These are phyloP conservation scores for Grigorovia humatica DNA, from an alignment of 805 yeast genomes.

Conservation along the genomic window DNA sequence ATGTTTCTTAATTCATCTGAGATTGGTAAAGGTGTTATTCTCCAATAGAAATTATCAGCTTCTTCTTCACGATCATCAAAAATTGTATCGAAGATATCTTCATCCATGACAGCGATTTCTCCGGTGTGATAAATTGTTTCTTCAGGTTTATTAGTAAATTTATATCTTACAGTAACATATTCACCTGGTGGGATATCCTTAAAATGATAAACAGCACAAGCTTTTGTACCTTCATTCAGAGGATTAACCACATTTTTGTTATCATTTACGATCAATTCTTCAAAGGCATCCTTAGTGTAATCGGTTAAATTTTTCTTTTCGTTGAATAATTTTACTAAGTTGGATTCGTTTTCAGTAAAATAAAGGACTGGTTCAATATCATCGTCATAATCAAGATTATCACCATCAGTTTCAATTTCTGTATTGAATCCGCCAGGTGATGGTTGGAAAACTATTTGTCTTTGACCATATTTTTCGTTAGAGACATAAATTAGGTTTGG, in stretches of 20 bases:
- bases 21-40: conserved; percentile 75
- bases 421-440: conserved; percentile 62
- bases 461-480: conserved; percentile 60
- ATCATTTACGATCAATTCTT: conserved; percentile 57
- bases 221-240: conserved; percentile 62
- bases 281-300: conserved; percentile 84
- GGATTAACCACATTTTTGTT: conserved; percentile 61
- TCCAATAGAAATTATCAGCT: conserved; percentile 89
- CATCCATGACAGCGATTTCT: conserved; percentile 45
- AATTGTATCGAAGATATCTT: conserved; percentile 58
- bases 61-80: conserved; percentile 70
- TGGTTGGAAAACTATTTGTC: conserved; percentile 66
- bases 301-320: conserved; percentile 44
- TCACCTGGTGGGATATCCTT: conserved; percentile 83
- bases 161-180: conserved; percentile 76
- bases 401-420: neutral
- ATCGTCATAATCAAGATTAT: conserved; percentile 10
- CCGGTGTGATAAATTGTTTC: conserved; percentile 23
- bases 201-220: conserved; percentile 75
- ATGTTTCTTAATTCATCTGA: conserved; percentile 70
- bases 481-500: conserved; percentile 45
- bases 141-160: conserved; percentile 37
- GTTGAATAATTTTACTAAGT: conserved; percentile 54
- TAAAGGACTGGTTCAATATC: conserved; percentile 70
- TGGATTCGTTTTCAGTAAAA: conserved; percentile 87